phyloP scores from a whole-genome alignment of 345 rosid species.

The Anacardium occidentale region DNA sequence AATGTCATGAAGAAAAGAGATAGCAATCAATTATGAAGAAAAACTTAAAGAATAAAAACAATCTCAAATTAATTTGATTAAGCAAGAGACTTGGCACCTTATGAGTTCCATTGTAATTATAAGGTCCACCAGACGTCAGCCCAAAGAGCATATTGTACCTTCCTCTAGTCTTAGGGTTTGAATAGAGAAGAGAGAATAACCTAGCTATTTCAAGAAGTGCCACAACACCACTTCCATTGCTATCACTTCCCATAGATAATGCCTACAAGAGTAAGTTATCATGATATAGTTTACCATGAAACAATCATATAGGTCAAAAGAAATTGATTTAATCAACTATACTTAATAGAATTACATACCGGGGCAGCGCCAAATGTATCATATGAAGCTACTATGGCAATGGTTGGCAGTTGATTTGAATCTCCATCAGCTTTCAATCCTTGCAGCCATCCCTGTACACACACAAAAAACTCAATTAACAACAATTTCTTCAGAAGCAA shows the following conservation, averaged over 20 bases:
- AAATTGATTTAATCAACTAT: neutral
- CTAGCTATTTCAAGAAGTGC: conserved; percentile 97
- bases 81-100: conserved; percentile 54
- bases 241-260: conserved; percentile 90
- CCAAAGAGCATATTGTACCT: conserved; percentile 92
- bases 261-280: conserved; percentile 48
- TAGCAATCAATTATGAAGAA: conserved; percentile 10
- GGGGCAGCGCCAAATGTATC: conserved; percentile 98
- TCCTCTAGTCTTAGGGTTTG: conserved; percentile 95
- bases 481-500: conserved; percentile 5
- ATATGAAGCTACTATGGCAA: conserved; percentile 93
- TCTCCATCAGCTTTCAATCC: conserved; percentile 91
- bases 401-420: conserved; percentile 81
- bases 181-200: conserved; percentile 83
- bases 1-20: conserved; percentile 2
- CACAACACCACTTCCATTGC: conserved; percentile 95
- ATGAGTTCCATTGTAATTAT: conserved; percentile 92
- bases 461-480: conserved; percentile 31
- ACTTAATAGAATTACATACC: conserved; percentile 47
- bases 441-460: conserved; percentile 98
- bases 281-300: conserved; percentile 16
- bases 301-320: neutral
- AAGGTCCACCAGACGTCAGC: conserved; percentile 93
- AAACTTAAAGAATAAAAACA: conserved; percentile 1
- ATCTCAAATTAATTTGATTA: conserved; percentile 9